Conservation (phyloP, 148 eudicot genomes). For the Persicaria tinctoria region DNA sequence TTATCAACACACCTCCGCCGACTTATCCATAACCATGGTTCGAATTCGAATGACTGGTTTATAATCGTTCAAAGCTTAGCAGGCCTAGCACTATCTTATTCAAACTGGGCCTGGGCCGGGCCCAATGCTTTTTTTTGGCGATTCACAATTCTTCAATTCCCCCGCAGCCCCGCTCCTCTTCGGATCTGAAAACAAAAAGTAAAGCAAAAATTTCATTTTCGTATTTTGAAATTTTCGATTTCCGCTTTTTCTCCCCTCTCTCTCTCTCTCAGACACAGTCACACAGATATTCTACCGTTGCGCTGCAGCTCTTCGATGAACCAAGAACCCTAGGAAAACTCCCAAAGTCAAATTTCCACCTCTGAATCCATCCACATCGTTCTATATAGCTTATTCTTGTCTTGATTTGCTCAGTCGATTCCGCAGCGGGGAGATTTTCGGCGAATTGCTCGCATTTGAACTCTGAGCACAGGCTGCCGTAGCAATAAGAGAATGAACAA, state of each 20-base stretch:
- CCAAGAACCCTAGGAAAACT: conserved; percentile 3
- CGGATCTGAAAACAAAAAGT: background rate
- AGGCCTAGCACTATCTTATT: background rate
- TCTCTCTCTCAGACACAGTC: background rate
- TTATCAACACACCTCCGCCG: too few relatives aligned
- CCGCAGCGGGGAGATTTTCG: background rate
- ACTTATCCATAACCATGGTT: too few relatives aligned
- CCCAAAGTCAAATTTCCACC: background rate
- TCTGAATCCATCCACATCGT: background rate
- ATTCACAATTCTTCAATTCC: background rate
- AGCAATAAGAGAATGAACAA: conserved; percentile 46
- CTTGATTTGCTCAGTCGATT: background rate
- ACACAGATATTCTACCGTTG: conserved; percentile 1
- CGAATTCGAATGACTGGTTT: too few relatives aligned
- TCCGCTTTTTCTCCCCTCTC: background rate
- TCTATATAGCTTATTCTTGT: background rate
- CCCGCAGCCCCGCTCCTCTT: background rate
- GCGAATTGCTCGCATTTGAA: background rate
- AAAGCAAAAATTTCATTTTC: background rate
- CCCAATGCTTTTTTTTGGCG: background rate
- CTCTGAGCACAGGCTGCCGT: background rate
- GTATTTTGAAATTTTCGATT: background rate
- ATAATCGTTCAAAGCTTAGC: background rate
- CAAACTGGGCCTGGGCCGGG: background rate
- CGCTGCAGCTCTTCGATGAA: conserved; percentile 1